Evolutionary conservation across 2,329 filamentous ascomycete species (phyloP).

Genomic region (Exophiala sp.): DNA sequence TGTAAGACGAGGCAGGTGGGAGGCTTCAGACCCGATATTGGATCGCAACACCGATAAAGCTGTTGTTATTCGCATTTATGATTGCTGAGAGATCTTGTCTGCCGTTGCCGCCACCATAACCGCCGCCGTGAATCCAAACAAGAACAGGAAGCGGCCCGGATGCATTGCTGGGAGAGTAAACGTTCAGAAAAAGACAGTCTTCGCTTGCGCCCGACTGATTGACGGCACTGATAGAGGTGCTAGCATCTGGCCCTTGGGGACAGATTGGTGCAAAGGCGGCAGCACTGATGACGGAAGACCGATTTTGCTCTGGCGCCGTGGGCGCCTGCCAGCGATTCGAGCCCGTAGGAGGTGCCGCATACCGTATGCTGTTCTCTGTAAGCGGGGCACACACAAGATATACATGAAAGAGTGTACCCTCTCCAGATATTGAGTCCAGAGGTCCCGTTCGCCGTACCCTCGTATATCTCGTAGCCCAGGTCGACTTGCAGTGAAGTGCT

Average conservation of each 20-base stretch:
- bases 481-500: slow-evolving; percentile 35
- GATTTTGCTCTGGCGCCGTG: slow-evolving; percentile 28
- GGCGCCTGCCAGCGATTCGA: slow-evolving; percentile 35
- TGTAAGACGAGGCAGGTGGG: not conserved
- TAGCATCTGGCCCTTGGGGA: slow-evolving; percentile 32
- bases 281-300: slow-evolving; percentile 28
- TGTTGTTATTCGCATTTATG: slow-evolving; percentile 46
- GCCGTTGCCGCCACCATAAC: slow-evolving; percentile 33
- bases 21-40: slow-evolving; percentile 44
- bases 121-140: slow-evolving; percentile 39
- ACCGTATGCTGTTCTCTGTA: slow-evolving; percentile 33
- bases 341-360: slow-evolving; percentile 34
- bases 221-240: slow-evolving; percentile 13
- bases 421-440: slow-evolving; percentile 43
- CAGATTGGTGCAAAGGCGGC: slow-evolving; percentile 32
- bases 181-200: slow-evolving; percentile 40
- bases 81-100: slow-evolving; percentile 36
- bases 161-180: slow-evolving; percentile 36
- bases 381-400: slow-evolving; percentile 1
- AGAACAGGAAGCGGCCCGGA: slow-evolving; percentile 32
- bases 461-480: slow-evolving; percentile 44
- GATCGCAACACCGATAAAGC: slow-evolving; percentile 46
- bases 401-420: slow-evolving; percentile 35
- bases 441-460: slow-evolving; percentile 39
- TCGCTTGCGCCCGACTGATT: slow-evolving; percentile 31